These are phyloP conservation scores for Acer campestre DNA, from an alignment of 345 rosid species.

Conservation along the genomic window DNA sequence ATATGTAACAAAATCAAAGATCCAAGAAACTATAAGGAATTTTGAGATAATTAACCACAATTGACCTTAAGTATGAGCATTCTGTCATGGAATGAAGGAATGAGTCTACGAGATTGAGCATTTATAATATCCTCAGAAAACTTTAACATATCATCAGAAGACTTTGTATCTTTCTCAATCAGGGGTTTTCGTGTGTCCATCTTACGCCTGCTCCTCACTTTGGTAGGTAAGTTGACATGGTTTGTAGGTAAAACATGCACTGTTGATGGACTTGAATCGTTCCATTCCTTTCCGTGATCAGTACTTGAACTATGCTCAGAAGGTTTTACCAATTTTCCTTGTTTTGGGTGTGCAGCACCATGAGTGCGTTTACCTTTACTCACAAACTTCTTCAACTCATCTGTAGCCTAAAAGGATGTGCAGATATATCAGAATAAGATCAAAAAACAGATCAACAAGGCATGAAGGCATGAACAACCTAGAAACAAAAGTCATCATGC, in stretches of 20 bases:
- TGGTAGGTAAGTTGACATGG: slow-evolving; percentile 61
- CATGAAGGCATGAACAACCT: neutral
- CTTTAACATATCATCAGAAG: slow-evolving; percentile 17
- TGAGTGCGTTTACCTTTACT: slow-evolving; percentile 50
- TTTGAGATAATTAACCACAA: slow-evolving; percentile 9
- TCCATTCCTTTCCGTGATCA: slow-evolving; percentile 48
- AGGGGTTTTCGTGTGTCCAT: slow-evolving; percentile 43
- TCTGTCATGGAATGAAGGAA: slow-evolving; percentile 34
- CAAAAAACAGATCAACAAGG: neutral
- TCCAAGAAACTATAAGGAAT: slow-evolving; percentile 25
- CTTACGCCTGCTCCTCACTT: slow-evolving; percentile 75
- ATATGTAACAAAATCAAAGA: slow-evolving; percentile 21
- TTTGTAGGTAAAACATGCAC: slow-evolving; percentile 32
- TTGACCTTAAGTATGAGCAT: slow-evolving; percentile 44
- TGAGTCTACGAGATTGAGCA: slow-evolving; percentile 35
- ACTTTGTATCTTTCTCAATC: slow-evolving; percentile 35
- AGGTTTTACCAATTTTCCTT: slow-evolving; percentile 51
- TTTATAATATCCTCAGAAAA: slow-evolving; percentile 37
- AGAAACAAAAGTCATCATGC: slow-evolving; percentile 1
- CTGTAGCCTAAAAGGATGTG: slow-evolving; percentile 38
- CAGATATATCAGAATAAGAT: slow-evolving; percentile 1
- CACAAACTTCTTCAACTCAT: slow-evolving; percentile 39
- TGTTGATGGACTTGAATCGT: slow-evolving; percentile 48
- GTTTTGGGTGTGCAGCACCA: slow-evolving; percentile 45
- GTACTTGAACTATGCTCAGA: slow-evolving; percentile 46